Base-by-base conservation (phyloP, 208 protist species). In the Leishmania lainsoni region DNA sequence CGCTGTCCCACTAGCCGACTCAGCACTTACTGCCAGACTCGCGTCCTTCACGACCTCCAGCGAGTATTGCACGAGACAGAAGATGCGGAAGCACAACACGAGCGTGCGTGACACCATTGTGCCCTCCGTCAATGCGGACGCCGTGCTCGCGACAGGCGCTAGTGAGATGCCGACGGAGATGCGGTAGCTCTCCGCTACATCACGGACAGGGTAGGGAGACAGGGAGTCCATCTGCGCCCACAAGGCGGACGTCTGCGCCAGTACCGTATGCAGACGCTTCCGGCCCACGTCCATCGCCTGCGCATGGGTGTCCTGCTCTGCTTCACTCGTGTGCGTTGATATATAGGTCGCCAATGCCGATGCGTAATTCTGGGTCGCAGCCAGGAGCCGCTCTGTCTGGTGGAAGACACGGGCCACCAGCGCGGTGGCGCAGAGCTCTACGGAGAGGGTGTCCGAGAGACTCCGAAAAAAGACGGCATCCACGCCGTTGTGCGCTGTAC, bases 81-180 rank as follows among this genome's bases (percentile, higher is more conserved):
- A 87, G 58, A 97, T 61, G 16, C 93, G 88, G 71, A 93, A 97
- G 83, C 89, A 95, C 83, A 88, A 32, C 14, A 97, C 85, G 56
- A 90, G 84, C 12, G 84, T 91, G 66, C 89, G 87, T 4, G 89
- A 93, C 2, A 91, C 87, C 26, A 87, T 82, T 32, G 91, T 94
- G 16, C 89, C 83, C 45, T 51, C 10, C 29, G 76, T 63, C 51
- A 22, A 49, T 0, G 48, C 29, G n/a, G 61, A 39, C 29, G 29
- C 52, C 16, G 26, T 17, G 20, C n/a, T 56, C 49, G 5, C 58
- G n/a, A 45, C 29, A 5, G 66, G 10, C 51, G 49, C 54, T 1
- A 87, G 48, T 0, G 89, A 93, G 59, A 74, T 78, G 51, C 42
- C 65, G 10, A 75, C 74, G 4, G 83, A 87, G 17, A 80, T 73